Evolutionary conservation across 2,329 filamentous ascomycete species (phyloP).

Genomic region (Aaosphaeria pasadenensis): DNA sequence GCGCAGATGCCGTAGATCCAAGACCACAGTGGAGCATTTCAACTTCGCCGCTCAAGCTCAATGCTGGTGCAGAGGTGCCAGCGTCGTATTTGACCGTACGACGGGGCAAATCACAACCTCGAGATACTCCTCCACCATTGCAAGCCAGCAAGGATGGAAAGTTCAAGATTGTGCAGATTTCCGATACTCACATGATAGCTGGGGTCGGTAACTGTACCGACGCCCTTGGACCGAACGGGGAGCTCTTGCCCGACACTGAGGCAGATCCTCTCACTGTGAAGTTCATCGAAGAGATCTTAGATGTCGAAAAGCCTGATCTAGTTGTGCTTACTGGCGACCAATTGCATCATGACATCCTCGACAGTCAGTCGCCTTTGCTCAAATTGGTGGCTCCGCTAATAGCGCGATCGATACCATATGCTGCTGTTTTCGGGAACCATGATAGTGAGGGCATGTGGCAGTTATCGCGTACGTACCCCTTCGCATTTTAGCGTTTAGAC

Average conservation of each 20-base stretch:
- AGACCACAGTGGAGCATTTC: constrained; percentile 76
- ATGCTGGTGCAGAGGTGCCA: constrained; percentile 49
- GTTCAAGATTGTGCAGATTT: constrained; percentile 92
- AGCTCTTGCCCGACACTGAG: constrained; percentile 73
- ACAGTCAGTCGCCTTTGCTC: constrained; percentile 73
- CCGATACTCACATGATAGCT: constrained; percentile 85
- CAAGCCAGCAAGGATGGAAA: constrained; percentile 78
- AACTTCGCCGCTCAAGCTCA: constrained; percentile 34
- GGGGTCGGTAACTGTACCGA: constrained; percentile 84
- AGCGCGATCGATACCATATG: constrained; percentile 80
- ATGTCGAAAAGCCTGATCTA: constrained; percentile 85
- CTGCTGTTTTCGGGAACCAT: constrained; percentile 90
- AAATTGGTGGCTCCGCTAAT: constrained; percentile 82
- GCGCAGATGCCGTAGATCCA: constrained; percentile 83
- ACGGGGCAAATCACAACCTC: constrained; percentile 61
- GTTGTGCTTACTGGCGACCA: constrained; percentile 87
- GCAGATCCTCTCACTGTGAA: constrained; percentile 86
- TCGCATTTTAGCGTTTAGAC: constrained; percentile 1
- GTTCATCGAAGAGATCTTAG: constrained; percentile 74
- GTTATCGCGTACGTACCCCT: constrained; percentile 14
- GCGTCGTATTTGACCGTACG: constrained; percentile 66
- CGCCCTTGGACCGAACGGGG: constrained; percentile 63
- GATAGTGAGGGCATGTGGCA: constrained; percentile 68
- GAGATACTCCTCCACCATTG: constrained; percentile 56
- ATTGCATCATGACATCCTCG: constrained; percentile 85